These are phyloP conservation scores for Extremus antarcticus DNA, from an alignment of 495 filamentous ascomycete genomes.

Conservation along the genomic window DNA sequence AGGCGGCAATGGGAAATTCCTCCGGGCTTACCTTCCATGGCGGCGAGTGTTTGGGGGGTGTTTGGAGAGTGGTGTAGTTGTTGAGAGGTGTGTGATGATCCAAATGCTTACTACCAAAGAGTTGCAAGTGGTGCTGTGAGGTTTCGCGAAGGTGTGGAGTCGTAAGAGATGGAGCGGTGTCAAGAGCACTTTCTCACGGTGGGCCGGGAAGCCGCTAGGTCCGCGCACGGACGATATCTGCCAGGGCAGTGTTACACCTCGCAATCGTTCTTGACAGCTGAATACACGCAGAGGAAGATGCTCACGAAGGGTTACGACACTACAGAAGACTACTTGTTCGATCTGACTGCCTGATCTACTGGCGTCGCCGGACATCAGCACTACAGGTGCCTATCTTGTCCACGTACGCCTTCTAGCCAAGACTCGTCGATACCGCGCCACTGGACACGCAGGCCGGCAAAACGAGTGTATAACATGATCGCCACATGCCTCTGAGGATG, in stretches of 20 bases:
- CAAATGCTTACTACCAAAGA: slow-evolving; percentile 1
- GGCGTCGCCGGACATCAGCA: background rate
- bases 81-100: slow-evolving; percentile 12
- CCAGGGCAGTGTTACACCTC: no score
- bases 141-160: background rate
- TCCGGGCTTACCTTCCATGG: slow-evolving; percentile 67
- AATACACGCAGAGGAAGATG: no score
- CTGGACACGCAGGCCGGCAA: background rate
- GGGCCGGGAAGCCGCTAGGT: no score
- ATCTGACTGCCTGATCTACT: background rate
- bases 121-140: slow-evolving; percentile 4
- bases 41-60: slow-evolving; percentile 34
- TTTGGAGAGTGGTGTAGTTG: slow-evolving; percentile 18
- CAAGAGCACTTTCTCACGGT: no score
- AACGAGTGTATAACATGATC: background rate
- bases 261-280: no score
- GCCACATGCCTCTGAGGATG: background rate
- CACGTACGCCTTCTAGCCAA: background rate
- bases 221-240: no score
- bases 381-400: background rate
- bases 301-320: no score
- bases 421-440: no score
- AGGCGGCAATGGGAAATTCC: slow-evolving; percentile 9
- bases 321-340: background rate
- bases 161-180: slow-evolving; percentile 1